phyloP scores from a whole-genome alignment of 345 rosid genomes.

The Corchorus capsularis region DNA sequence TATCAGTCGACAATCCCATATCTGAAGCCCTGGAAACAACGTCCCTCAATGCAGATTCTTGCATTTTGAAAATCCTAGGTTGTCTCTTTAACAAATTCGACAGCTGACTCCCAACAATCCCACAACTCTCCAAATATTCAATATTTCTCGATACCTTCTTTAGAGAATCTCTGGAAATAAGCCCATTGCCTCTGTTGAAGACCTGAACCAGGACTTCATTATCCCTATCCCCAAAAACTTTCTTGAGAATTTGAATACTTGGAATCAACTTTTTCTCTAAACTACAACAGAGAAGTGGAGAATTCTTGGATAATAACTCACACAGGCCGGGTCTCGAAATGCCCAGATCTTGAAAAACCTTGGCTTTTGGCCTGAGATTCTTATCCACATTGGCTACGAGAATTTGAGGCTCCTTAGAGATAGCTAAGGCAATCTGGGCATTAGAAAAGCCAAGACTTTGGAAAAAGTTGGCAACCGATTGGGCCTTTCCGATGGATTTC shows the following conservation, averaged over 20 bases:
- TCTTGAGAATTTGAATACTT: neutral
- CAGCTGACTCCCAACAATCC: conserved; percentile 28
- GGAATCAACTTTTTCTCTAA: conserved; percentile 15
- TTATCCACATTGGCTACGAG: neutral
- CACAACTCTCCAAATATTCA: conserved; percentile 15
- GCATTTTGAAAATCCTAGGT: conserved; percentile 33
- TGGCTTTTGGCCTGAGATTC: conserved; percentile 10
- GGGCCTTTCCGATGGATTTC: conserved; percentile 1
- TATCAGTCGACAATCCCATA: conserved; percentile 39
- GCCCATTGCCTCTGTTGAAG: neutral
- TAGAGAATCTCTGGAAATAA: neutral
- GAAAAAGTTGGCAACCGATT: neutral
- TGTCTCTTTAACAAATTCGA: conserved; percentile 28
- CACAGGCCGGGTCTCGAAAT: neutral
- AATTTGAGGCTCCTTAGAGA: neutral
- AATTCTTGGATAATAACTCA: conserved; percentile 9
- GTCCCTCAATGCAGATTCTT: conserved; percentile 23
- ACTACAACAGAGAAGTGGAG: neutral
- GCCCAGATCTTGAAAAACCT: conserved; percentile 15
- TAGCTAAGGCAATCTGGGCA: neutral
- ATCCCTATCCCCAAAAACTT: conserved; percentile 3
- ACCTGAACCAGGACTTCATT: conserved; percentile 1
- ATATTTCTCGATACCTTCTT: conserved; percentile 3
- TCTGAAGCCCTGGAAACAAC: conserved; percentile 25
- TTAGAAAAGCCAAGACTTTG: conserved; percentile 11